Base-by-base conservation (phyloP, 768 basidiomycete genomes). In the Rhizopogon sp. region DNA sequence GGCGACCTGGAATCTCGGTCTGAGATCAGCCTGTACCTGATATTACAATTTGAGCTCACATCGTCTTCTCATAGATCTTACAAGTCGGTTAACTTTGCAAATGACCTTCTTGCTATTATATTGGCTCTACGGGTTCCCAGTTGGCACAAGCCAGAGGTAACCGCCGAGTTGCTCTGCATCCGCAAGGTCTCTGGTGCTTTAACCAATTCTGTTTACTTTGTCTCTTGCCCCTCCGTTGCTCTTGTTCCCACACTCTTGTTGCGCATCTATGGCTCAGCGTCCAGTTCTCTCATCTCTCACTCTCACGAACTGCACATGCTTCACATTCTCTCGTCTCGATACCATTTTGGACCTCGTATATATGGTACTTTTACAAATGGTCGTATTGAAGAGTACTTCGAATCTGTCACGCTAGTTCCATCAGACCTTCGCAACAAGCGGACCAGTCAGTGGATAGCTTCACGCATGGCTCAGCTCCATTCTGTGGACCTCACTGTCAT, bases 291-390 rank as follows among this genome's bases (percentile, higher is more conserved):
- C 64, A 93, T 99, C 66, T 93, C 90, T 55, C 90, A 96, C 35
- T 79, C 84, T 9, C 81, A 80, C 56, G 97, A 98, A 68, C 82
- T 98, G 33, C 85, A 87, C 61, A 90, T 85, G 29, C 83, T 99
- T 47, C 92, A 98, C 71, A 75, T 89, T 44, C 86, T 99, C 45
- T 96, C 93, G 25, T 90, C 91, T 9, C 77, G 76, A 56, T 98
- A 94, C 72, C 80, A 80, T 60, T 89, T 99, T 49, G 96, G 94
- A 11, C 94, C 97, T 28, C 81, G 84, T 59, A 83, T 99, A 25
- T 93, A 90, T 66, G 97, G 97, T 43, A 98, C 95, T 1, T 98
- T 98, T 70, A 80, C 83, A 60, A 99, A 98, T 68, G 97, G 97
- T 37, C 86, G 97, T 22, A 75, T 98, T 43, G 97, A 98, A 72